These are phyloP conservation scores for Vaccinium myrtillus DNA, from an alignment of 148 eudicot genomes.

Conservation along the genomic window DNA sequence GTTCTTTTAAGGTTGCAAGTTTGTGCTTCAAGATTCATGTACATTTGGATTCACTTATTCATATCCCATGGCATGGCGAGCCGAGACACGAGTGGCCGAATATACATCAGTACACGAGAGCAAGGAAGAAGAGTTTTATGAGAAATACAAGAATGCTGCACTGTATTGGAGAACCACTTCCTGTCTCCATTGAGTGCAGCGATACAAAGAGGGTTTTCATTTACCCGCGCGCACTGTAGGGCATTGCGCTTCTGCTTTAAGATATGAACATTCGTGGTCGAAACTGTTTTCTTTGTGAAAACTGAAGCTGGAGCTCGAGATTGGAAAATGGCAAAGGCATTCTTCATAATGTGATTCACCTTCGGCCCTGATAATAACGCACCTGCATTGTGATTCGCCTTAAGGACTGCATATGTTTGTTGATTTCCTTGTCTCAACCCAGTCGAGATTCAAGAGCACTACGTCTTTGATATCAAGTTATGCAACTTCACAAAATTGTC, in stretches of 20 bases:
- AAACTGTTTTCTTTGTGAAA: background rate
- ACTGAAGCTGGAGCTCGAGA: background rate
- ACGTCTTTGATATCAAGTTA: slow-evolving; percentile 39
- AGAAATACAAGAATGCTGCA: background rate
- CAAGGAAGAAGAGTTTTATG: background rate
- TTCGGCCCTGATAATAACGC: background rate
- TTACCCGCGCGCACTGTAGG: too few relatives aligned
- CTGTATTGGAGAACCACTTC: background rate
- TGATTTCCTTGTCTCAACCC: background rate
- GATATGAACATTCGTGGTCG: background rate
- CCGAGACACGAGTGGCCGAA: background rate
- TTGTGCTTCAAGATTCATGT: background rate
- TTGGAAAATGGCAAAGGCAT: background rate
- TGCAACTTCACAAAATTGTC: slow-evolving; percentile 75
- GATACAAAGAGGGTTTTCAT: background rate
- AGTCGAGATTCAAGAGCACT: background rate
- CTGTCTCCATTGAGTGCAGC: background rate
- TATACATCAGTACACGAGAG: background rate
- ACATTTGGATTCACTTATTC: background rate
- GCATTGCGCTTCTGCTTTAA: background rate
- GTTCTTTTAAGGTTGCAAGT: background rate
- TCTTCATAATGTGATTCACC: too few relatives aligned
- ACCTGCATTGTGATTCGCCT: background rate
- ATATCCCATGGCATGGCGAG: background rate
- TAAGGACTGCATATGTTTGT: background rate